Base-by-base conservation (phyloP, 2,329 filamentous ascomycete species). In the Colletotrichum navitas region DNA sequence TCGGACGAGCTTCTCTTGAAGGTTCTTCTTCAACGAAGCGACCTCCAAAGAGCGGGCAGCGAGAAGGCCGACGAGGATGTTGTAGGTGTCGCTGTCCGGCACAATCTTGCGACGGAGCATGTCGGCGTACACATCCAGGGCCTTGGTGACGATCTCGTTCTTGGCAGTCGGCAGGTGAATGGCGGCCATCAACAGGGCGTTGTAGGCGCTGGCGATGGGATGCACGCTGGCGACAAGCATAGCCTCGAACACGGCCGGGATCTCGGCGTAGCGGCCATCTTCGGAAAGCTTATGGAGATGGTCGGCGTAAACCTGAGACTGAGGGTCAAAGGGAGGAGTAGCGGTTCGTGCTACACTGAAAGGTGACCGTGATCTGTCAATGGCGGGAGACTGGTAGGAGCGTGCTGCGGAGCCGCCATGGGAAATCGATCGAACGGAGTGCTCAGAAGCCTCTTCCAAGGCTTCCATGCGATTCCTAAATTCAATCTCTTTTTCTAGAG, bases 111-210 rank as follows among this genome's bases (percentile, higher is more conserved):
- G 92, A 75, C 92, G 91, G 76, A 97, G 90, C 96, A 99, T 98
- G 80, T 98, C 95, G 21, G 94, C 92, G 81, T 98, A 99, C 63
- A 99, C 93, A 83, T 97, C 95, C 63, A 98, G 87, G 6, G 94
- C 94, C 84, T 97, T 97, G 73, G 94, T 92, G 18, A 97, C 93
- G 63, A 96, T 90, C 83, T 97, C 93, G 65, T 92, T 92, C 81
- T 91, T 93, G 80, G 93, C 91, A 32, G 87, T 86, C 10, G 95
- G 93, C 24, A 98, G 88, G 76, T 94, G 88, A 73, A 98, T 94
- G 18, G 94, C 94, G 7, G 96, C 94, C 76, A 91, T 87, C 54
- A 99, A 85, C 55, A 99, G 87, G 61, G 94, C 93, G 80, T 98
- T 98, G 86, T 99, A 99, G n/a, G 95, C 93, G 58, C 90, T 87